Conservation (phyloP, 1,139 yeast species). For the Protomyces pachydermus region DNA sequence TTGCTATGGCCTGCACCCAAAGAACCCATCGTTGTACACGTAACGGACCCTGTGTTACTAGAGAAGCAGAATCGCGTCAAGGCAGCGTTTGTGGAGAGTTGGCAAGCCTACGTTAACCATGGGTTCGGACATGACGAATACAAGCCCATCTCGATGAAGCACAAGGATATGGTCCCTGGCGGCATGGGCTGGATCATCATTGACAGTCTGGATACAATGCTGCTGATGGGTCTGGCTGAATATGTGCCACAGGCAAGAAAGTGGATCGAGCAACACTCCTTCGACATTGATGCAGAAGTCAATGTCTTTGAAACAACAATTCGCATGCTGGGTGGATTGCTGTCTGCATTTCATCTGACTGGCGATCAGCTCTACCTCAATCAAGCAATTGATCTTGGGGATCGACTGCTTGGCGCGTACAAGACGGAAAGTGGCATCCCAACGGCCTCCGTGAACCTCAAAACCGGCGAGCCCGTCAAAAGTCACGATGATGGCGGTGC, state of each 20-base stretch:
- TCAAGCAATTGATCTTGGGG: conserved; percentile 70
- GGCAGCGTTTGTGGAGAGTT: conserved; percentile 56
- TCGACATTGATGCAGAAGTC: conserved; percentile 66
- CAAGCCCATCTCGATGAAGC: conserved; percentile 54
- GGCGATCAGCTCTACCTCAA: conserved; percentile 63
- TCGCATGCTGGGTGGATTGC: conserved; percentile 85
- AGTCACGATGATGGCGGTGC: conserved; percentile 66
- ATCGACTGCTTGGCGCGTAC: conserved; percentile 41
- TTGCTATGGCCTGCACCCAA: background rate
- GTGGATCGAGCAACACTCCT: conserved; percentile 65
- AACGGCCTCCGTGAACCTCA: conserved; percentile 37
- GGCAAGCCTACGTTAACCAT: conserved; percentile 69
- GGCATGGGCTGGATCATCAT: conserved; percentile 96
- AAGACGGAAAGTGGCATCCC: conserved; percentile 35
- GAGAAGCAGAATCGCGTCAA: conserved; percentile 8
- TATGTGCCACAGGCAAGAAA: conserved; percentile 60
- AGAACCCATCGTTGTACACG: background rate
- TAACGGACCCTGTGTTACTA: background rate
- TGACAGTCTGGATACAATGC: conserved; percentile 78
- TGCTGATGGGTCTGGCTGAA: conserved; percentile 68
- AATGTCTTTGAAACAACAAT: conserved; percentile 90
- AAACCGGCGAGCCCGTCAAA: conserved; percentile 55
- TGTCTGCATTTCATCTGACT: conserved; percentile 73
- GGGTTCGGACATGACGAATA: conserved; percentile 84
- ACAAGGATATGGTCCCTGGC: conserved; percentile 63